Evolutionary conservation across 2,329 filamentous ascomycete genomes (phyloP).

Genomic region (Chalara sp.): DNA sequence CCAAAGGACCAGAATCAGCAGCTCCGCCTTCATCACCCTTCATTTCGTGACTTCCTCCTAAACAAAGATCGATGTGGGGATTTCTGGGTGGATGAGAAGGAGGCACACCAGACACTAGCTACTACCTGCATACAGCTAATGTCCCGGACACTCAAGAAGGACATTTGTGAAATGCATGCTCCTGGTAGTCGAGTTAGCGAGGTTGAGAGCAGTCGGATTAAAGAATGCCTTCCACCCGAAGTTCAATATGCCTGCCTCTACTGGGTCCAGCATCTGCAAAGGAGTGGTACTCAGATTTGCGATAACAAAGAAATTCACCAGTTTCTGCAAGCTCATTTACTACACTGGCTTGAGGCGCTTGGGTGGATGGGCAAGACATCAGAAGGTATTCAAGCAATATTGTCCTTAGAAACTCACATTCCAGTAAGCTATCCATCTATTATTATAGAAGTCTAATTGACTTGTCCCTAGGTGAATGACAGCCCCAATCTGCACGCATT

Average conservation of each 20-base stretch:
- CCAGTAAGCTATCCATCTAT: neutral
- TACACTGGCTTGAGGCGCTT: slow-evolving; percentile 3
- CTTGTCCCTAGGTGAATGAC: neutral
- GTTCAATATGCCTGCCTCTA: neutral
- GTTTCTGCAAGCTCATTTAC: slow-evolving; percentile 27
- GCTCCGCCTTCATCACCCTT: slow-evolving; percentile 20
- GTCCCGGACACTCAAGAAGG: slow-evolving; percentile 20
- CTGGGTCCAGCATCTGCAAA: slow-evolving; percentile 5
- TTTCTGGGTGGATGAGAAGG: slow-evolving; percentile 27
- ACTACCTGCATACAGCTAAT: slow-evolving; percentile 25
- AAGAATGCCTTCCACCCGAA: slow-evolving; percentile 9
- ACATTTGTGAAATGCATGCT: slow-evolving; percentile 17
- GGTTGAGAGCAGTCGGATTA: slow-evolving; percentile 10
- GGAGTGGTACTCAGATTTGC: slow-evolving; percentile 11
- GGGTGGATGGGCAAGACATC: neutral
- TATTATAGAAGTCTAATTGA: neutral
- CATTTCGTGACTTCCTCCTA: slow-evolving; percentile 27
- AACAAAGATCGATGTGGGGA: slow-evolving; percentile 13
- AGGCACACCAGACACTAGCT: slow-evolving; percentile 23
- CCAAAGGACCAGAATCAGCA: slow-evolving; percentile 3
- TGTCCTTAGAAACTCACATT: neutral
- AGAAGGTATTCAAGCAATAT: neutral
- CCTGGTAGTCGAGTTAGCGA: slow-evolving; percentile 11
- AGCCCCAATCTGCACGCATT: neutral
- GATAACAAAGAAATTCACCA: neutral